Base-by-base conservation (phyloP, 352 stramenopile species). In the Globisporangium polare region DNA sequence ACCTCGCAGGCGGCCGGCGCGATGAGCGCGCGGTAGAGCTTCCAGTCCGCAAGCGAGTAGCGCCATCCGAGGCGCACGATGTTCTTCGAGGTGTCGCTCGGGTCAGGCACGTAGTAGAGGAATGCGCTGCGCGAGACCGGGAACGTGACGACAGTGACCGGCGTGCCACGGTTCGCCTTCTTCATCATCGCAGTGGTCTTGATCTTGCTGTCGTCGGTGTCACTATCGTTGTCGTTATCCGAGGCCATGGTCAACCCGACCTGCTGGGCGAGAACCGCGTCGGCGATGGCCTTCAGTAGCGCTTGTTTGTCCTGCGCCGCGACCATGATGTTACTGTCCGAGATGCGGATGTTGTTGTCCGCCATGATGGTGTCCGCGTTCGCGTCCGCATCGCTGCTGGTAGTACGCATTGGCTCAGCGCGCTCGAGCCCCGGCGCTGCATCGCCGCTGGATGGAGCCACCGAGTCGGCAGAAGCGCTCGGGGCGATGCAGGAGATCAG, bases 1-100 rank as follows among this genome's bases (percentile, higher is more conserved):
- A 47, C 52, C 29, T 58, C 52, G 20, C 52, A 58, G 52, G 52
- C 20, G 9, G 7, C 41, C 5, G 37, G 37, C 26, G 41, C 37
- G 41, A 60, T 27, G n/a, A 60, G 39, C 15, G 18, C 54, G 24
- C 31, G 24, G 41, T 60, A 60, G 20, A 60, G 37, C 37, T 52
- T 47, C 54, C 54, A 60, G 54, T 60, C 54, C 41, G 41, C n/a
- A 41, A 52, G 41, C 15, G 43, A 5, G 24, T 60, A 60, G 54
- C 54, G 39, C 54, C 54, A 52, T 27, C 54, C 41, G 33, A 60
- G 24, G 17, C 54, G 54, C 50, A 42, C 29, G 22, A 52, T 18
- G 26, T 26, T 60, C 39, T 52, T 42, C 33, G 24, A 20, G 41
- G 27, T 7, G 54, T 33, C 13, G 15, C 24, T 22, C 1, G 39